Evolutionary conservation across 257 asterid species (phyloP).

Genomic region (Petunia axillaris): DNA sequence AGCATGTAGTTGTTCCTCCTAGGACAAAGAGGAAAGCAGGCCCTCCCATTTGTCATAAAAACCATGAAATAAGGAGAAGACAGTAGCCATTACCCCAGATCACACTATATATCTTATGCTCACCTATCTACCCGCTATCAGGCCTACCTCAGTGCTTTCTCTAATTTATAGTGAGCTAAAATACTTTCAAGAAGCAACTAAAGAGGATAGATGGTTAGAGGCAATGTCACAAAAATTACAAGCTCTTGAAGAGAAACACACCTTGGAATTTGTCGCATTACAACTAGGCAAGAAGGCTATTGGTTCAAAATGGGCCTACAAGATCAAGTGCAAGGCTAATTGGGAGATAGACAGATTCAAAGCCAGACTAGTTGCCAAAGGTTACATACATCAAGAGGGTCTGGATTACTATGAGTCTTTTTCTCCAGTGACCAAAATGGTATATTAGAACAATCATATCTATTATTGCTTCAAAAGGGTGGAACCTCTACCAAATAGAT

Average conservation of each 20-base stretch:
- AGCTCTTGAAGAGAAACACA: neutral
- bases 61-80: too few species aligned
- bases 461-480: neutral
- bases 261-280: neutral
- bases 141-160: too few species aligned
- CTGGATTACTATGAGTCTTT: neutral
- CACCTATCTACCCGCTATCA: too few species aligned
- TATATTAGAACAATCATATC: neutral
- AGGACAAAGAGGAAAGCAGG: too few species aligned
- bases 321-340: neutral
- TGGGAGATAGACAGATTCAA: neutral
- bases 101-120: too few species aligned
- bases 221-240: neutral
- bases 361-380: neutral
- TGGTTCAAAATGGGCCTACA: neutral
- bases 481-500: neutral
- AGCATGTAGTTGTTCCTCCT: too few species aligned
- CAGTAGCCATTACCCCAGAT: too few species aligned
- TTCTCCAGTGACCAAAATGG: neutral
- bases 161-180: neutral
- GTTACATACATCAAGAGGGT: neutral
- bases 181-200: neutral
- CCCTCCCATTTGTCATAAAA: too few species aligned
- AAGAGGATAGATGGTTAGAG: too few species aligned
- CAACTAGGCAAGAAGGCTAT: neutral